phyloP scores from a whole-genome alignment of 1,284 basidiomycete genomes.

The Microbotryomycetes sp. region DNA sequence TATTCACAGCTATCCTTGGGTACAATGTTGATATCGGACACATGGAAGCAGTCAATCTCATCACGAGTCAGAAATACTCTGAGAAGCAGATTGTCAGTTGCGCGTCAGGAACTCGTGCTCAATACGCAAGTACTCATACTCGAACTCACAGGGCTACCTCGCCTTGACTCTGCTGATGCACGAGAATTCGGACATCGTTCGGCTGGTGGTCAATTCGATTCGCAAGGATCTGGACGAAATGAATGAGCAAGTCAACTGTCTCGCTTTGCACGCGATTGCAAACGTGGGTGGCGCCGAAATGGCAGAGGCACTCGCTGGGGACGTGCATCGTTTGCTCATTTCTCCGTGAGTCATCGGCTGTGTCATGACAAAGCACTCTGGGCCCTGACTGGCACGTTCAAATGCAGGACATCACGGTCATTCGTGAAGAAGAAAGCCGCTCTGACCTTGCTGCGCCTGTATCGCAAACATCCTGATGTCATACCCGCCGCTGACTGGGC shows the following conservation, averaged over 20 bases:
- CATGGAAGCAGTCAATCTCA: conserved; percentile 98
- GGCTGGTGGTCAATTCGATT: conserved; percentile 95
- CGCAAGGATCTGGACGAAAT: conserved; percentile 93
- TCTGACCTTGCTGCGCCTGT: conserved; percentile 81
- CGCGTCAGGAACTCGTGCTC: background rate
- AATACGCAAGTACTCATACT: background rate
- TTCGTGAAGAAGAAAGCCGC: conserved; percentile 99
- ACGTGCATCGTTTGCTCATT: conserved; percentile 90
- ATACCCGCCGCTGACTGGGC: conserved; percentile 94
- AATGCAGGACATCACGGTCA: conserved; percentile 72
- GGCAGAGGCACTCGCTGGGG: conserved; percentile 88
- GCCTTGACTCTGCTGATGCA: conserved; percentile 96
- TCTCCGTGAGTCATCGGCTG: conserved; percentile 67
- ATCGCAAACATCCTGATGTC: conserved; percentile 91
- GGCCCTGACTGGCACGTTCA: background rate
- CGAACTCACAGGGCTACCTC: conserved; percentile 70
- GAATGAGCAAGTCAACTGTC: conserved; percentile 90
- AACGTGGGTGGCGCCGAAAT: conserved; percentile 97
- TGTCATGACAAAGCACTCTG: background rate
- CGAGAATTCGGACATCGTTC: conserved; percentile 93
- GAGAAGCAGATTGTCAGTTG: conserved; percentile 94
- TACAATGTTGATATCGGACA: conserved; percentile 99
- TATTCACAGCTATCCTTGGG: conserved; percentile 97
- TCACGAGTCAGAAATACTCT: conserved; percentile 89
- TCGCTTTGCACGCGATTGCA: conserved; percentile 95